These are phyloP conservation scores for Ustilago shanxiensis DNA, from an alignment of 1,284 basidiomycete species.

Conservation along the genomic window DNA sequence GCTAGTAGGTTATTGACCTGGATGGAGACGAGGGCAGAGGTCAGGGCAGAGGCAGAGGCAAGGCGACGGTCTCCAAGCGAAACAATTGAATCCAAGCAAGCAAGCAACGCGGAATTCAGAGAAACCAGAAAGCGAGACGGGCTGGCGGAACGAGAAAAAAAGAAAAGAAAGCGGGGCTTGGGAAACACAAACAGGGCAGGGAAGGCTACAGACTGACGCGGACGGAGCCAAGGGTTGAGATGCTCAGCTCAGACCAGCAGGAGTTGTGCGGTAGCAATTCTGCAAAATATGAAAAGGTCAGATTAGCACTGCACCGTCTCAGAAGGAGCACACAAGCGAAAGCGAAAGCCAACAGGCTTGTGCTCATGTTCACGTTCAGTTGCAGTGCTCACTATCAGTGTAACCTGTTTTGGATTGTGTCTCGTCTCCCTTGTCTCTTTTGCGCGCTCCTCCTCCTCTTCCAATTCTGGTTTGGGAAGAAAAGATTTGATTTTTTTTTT, in stretches of 20 bases:
- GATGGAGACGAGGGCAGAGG: not conserved
- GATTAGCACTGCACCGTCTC: not conserved
- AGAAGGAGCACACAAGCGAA: not conserved
- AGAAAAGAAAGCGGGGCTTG: not conserved
- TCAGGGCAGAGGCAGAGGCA: not conserved
- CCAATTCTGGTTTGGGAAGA: not conserved
- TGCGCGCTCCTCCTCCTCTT: not conserved
- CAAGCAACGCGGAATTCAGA: not conserved
- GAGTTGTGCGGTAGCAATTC: too few species aligned
- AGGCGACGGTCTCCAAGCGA: conserved; percentile 5
- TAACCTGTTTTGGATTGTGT: too few species aligned
- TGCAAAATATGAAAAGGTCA: too few species aligned
- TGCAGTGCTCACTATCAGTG: too few species aligned
- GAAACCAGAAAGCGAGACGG: not conserved
- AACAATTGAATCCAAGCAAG: not conserved
- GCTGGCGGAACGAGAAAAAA: not conserved
- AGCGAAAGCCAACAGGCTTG: not conserved
- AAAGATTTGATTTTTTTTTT: too few species aligned
- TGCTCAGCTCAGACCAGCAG: too few species aligned
- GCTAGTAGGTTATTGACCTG: not conserved
- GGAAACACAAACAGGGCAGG: not conserved
- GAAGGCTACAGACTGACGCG: not conserved
- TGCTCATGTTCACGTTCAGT: not conserved
- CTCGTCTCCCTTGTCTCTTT: too few species aligned
- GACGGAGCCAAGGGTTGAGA: not conserved